Conservation (phyloP, 2,329 filamentous ascomycete species). For the Colletotrichum tamarilloi region DNA sequence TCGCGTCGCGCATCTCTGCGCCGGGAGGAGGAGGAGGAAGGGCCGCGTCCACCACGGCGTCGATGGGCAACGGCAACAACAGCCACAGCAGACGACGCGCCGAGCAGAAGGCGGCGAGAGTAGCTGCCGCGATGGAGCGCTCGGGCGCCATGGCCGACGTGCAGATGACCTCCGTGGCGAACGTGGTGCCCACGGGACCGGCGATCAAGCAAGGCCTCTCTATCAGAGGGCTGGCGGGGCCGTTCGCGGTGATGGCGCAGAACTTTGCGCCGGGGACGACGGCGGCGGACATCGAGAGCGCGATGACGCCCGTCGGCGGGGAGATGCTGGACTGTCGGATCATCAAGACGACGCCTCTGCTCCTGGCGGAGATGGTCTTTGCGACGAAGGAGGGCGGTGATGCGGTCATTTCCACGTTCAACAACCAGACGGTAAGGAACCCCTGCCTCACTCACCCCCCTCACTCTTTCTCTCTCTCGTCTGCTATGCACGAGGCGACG, state of each 20-base stretch:
- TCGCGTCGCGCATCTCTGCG: slow-evolving; percentile 59
- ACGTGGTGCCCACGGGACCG: slow-evolving; percentile 41
- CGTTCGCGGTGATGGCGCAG: slow-evolving; percentile 78
- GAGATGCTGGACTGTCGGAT: slow-evolving; percentile 75
- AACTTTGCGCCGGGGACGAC: slow-evolving; percentile 88
- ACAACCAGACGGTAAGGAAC: slow-evolving; percentile 75
- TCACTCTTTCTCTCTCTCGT: too few species aligned
- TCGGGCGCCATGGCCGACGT: slow-evolving; percentile 45
- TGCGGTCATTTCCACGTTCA: slow-evolving; percentile 79
- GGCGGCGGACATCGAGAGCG: slow-evolving; percentile 84
- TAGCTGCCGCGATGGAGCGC: slow-evolving; percentile 58
- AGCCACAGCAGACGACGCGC: slow-evolving; percentile 28
- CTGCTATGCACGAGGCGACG: background rate
- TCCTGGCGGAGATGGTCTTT: slow-evolving; percentile 83
- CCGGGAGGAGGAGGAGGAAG: slow-evolving; percentile 54
- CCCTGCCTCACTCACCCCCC: too few species aligned
- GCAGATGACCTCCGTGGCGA: slow-evolving; percentile 40
- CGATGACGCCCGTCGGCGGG: slow-evolving; percentile 80
- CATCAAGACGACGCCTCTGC: slow-evolving; percentile 74
- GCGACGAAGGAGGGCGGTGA: slow-evolving; percentile 78
- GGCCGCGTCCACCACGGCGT: slow-evolving; percentile 38
- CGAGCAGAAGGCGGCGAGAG: slow-evolving; percentile 51
- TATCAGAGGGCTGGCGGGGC: slow-evolving; percentile 79
- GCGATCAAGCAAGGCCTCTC: slow-evolving; percentile 63
- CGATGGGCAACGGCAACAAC: background rate